Evolutionary conservation across 768 basidiomycete species (phyloP), one percentile per base, ranked within the genome.

Genomic region (Lactarius evosmus): DNA sequence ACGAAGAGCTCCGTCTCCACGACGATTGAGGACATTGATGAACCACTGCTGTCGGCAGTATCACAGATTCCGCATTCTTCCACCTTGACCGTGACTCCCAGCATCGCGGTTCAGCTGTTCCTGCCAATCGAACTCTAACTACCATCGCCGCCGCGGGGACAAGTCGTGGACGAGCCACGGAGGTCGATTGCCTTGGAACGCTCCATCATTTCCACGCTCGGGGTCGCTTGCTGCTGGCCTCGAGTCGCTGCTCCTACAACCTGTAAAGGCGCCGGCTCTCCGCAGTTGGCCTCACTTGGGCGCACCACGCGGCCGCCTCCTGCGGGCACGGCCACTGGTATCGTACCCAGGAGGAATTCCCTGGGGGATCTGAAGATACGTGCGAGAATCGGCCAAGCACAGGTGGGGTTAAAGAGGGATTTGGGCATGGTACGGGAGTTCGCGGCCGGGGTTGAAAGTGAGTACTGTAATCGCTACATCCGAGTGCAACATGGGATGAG

Each of bases 341-440:
- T 66, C 16, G 76, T 81, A 2, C 79, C 77, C 12, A 75, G 88
- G 56, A 74, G 87, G 64, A 89, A 85, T 70, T 88, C 86, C 9
- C 70, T 89, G 41, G 86, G 88, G 1, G 88, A 89, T 73, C 72
- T 89, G 56, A 89, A 89, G 80, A 89, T 89, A 36, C 88, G 87
- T 25, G 80, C 82, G 61, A 61, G 74, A n/a, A 78, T 93, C 61
- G 90, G 85, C 70, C 87, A 88, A 70, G 91, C 90, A 58, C 93
- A 95, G 76, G 85, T 86, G 3, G 85, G 86, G 19, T 72, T 95
- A 55, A 82, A 85, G 71, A 77, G 89, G 68, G 89, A 92, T 74
- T 77, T 94, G 72, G 85, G 84, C 0, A 86, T 93, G 82, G 91
- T 95, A 4, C 82, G 87, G 65, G 91, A 93, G 71, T 97, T 96